Base-by-base conservation (phyloP, 2,329 filamentous ascomycete species). In the Cladosporium phlei region DNA sequence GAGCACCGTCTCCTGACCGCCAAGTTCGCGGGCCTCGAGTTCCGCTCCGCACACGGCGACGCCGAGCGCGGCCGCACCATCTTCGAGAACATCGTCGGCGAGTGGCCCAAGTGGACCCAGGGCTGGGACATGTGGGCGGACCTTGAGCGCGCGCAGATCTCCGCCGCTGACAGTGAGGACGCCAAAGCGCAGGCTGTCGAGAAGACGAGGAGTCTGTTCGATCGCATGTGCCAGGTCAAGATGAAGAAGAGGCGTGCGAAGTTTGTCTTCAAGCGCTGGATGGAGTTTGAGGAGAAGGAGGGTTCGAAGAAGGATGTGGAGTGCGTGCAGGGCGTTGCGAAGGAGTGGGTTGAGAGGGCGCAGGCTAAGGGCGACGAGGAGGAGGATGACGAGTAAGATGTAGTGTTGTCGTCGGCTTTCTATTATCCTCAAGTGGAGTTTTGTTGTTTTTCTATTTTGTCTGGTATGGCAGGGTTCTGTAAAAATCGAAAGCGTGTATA, bases 81-180 rank as follows among this genome's bases (percentile, higher is more conserved):
- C 62, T 97, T 97, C 59, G 91, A 96, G 67, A 86, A 85, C 29
- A 75, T 98, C 7, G 75, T 98, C 6, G 79, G 81, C 27, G 84
- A 85, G 4, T 95, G 85, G 72, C 88, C 89, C 35, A 95, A 94
- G 73, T 87, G 88, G 65, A 81, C 88, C 50, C 89, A 96, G 64
- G 73, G 97, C 42, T 97, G 91, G 91, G 93, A 88, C 66, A 84
- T 95, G 67, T 82, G 95, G 55, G 70, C 96, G 1, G 89, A 95
- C 62, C 76, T 96, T 47, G 93, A 98, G 71, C 56, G 52, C 1
- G 50, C 54, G 7, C 50, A 54, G 3, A 47, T 83, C 8, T 19
- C 52, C 2, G 49, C 47, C 8, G 50, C 49, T 5, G 48, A 50
- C 6, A 38, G 38, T 14, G 54, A 45, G 20, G 60, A 57, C 47